phyloP scores from a whole-genome alignment of 1,284 basidiomycete genomes.

The Ustilago curta region DNA sequence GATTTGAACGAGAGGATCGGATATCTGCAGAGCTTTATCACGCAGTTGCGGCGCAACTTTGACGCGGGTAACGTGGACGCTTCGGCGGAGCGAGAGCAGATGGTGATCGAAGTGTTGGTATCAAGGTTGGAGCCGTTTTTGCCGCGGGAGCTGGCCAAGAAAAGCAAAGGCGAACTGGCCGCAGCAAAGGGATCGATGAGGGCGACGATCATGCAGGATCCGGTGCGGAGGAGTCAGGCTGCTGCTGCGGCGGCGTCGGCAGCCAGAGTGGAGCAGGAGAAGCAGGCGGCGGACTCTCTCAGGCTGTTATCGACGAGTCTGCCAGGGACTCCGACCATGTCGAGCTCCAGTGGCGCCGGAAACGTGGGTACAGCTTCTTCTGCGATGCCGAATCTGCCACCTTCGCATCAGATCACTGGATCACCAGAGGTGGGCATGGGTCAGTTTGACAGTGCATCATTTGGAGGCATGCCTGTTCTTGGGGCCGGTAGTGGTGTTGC shows the following conservation, averaged over 20 bases:
- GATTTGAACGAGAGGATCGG: constrained; percentile 48
- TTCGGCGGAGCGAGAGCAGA: constrained; percentile 46
- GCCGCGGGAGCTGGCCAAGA: constrained; percentile 31
- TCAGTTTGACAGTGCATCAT: constrained; percentile 8
- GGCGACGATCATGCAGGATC: constrained; percentile 45
- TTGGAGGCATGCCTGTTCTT: constrained; percentile 8
- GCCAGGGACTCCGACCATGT: constrained; percentile 45
- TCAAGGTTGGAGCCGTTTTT: constrained; percentile 47
- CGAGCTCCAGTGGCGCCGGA: constrained; percentile 1
- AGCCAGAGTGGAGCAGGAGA: constrained; percentile 39
- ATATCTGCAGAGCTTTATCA: constrained; percentile 50
- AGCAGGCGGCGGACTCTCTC: constrained; percentile 47
- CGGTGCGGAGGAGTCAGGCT: constrained; percentile 18
- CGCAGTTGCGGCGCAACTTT: constrained; percentile 41
- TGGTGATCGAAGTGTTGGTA: constrained; percentile 50
- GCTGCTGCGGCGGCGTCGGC: constrained; percentile 10
- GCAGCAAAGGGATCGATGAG: constrained; percentile 48
- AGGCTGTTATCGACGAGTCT: constrained; percentile 34
- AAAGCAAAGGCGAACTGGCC: constrained; percentile 37
- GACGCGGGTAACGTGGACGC: constrained; percentile 54
- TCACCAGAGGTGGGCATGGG: constrained; percentile 19
- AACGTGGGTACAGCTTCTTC: background rate
- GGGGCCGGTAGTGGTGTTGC: background rate
- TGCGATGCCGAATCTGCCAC: constrained; percentile 19
- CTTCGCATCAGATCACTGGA: constrained; percentile 23